These are phyloP conservation scores for Heritiera littoralis DNA, from an alignment of 345 rosid genomes.

Conservation along the genomic window DNA sequence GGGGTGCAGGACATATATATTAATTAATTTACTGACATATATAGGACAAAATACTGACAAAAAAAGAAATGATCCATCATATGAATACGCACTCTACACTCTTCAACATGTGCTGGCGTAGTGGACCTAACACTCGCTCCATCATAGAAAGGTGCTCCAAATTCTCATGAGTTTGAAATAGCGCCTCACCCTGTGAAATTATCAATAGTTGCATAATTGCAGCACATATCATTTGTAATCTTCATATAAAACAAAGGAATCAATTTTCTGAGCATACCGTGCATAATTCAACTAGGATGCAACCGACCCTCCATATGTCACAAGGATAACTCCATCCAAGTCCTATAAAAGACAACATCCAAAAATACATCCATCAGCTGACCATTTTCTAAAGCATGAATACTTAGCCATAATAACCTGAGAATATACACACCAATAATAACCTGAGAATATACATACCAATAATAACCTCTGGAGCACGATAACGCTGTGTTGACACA, in stretches of 20 bases:
- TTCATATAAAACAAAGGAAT: background rate
- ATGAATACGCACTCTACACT: constrained; percentile 4
- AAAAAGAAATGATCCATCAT: background rate
- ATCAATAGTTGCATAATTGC: background rate
- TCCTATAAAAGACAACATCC: constrained; percentile 37
- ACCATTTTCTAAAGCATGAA: background rate
- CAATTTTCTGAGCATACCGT: constrained; percentile 46
- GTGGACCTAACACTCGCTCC: constrained; percentile 10
- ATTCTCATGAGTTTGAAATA: constrained; percentile 80
- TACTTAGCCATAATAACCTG: background rate
- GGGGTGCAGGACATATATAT: background rate
- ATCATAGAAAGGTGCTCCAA: constrained; percentile 38
- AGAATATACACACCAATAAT: constrained; percentile 38
- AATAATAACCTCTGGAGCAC: constrained; percentile 78
- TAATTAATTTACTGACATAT: background rate
- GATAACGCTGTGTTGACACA: constrained; percentile 77
- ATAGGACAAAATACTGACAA: background rate
- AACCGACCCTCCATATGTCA: constrained; percentile 79
- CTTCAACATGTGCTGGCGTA: constrained; percentile 16
- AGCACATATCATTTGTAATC: background rate
- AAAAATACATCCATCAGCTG: constrained; percentile 3
- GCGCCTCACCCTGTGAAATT: constrained; percentile 67
- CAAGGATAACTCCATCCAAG: constrained; percentile 85
- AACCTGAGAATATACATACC: constrained; percentile 37
- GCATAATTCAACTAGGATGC: constrained; percentile 78